These are phyloP conservation scores for Cercospora canescens DNA, from an alignment of 2,329 filamentous ascomycete species.

Conservation along the genomic window DNA sequence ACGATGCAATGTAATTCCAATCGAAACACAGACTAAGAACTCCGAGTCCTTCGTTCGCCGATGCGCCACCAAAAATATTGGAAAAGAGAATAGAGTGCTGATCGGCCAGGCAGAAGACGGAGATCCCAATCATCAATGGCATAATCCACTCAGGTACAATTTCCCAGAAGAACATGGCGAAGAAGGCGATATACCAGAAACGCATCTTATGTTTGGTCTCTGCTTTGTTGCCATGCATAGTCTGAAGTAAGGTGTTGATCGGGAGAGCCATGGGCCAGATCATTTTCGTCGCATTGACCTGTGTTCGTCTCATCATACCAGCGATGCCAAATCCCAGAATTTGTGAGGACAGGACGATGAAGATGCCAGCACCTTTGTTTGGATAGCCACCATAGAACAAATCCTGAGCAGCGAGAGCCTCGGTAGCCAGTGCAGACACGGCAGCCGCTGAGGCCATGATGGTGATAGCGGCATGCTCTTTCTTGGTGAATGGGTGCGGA, in stretches of 20 bases:
- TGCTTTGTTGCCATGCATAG: constrained; percentile 40
- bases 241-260: constrained; percentile 41
- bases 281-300: constrained; percentile 53
- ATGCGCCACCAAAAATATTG: constrained; percentile 53
- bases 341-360: constrained; percentile 51
- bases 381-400: constrained; percentile 49
- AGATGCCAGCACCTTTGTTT: constrained; percentile 43
- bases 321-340: constrained; percentile 53
- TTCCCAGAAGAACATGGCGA: constrained; percentile 49
- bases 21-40: constrained; percentile 46
- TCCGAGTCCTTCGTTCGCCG: constrained; percentile 49
- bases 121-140: constrained; percentile 44
- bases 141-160: constrained; percentile 52
- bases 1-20: constrained; percentile 46
- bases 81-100: constrained; percentile 47
- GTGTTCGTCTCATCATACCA: constrained; percentile 47
- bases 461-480: constrained; percentile 41
- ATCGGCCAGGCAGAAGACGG: constrained; percentile 50
- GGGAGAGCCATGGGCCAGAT: constrained; percentile 46
- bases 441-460: constrained; percentile 48
- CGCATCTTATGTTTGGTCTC: constrained; percentile 43
- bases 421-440: constrained; percentile 37
- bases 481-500: constrained; percentile 37
- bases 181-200: constrained; percentile 45
- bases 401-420: constrained; percentile 48